Evolutionary conservation across 169 alveolate genomes (phyloP), one percentile per base, ranked within the genome.

Genomic region (Babesia ovis): DNA sequence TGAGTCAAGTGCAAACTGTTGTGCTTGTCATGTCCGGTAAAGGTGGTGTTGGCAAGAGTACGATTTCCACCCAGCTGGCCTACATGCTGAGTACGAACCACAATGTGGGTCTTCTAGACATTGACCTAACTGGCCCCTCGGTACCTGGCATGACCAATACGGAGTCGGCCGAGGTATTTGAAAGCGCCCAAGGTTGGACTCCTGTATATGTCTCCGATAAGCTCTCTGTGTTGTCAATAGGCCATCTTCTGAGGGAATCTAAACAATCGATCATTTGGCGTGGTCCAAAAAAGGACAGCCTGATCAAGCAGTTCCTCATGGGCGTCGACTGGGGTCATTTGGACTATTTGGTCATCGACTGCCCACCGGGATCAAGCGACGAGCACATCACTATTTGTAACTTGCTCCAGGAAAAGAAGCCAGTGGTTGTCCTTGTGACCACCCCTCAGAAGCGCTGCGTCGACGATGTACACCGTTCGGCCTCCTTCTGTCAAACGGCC

Each of bases 11-110:
- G 12, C 94, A 93, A 77, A 80, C 89, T 67, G 94, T 94, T 45
- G 86, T 97, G 18, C 76, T 97, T 31, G 92, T 97, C 0, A 81
- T 97, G 23, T 95, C 98, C 29, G 99, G 99, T 0, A 98, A 98
- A 84, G 99, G 99, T n/a, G 99, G 99, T 4, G 99, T 98, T n/a
- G 99, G 99, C 14, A 98, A 98, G 80, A 93, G 98, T 57, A 97
- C 99, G 2, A 92, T 97, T 34, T 91, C 99, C 46, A 91, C 99
- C 0, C 98, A 98, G 90, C 76, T 98, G 27, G 94, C 94, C 25
- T 92, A 84, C 68, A 79, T 94, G 14, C 68, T 92, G 50, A 92
- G 91, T 12, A 45, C 69, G 58, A 71, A 86, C 39, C 93, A 93
- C 27, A 85, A 86, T 42, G 94, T 97, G 12, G 99, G 99, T 6